phyloP scores from a whole-genome alignment of 805 yeast genomes.

The Myxozyma mucilagina region DNA sequence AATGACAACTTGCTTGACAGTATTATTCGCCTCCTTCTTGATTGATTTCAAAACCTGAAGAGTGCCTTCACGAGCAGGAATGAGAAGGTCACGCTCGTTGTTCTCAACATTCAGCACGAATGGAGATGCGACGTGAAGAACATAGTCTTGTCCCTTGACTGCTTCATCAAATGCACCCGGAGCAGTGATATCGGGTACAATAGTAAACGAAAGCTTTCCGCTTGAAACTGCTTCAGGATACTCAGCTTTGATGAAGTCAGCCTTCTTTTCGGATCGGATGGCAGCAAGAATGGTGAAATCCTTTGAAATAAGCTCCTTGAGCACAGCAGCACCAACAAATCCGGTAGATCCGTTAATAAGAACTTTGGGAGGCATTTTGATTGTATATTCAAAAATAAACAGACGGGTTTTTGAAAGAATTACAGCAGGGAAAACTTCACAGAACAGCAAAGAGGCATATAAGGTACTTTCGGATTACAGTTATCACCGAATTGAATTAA shows the following conservation, averaged over 20 bases:
- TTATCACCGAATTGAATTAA: too few species aligned
- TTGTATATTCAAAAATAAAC: too few species aligned
- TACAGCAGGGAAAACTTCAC: too few species aligned
- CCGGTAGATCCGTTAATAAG: constrained; percentile 54
- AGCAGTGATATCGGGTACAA: constrained; percentile 13
- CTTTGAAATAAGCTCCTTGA: constrained; percentile 43
- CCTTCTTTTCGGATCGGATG: constrained; percentile 47
- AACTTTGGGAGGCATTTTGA: constrained; percentile 34
- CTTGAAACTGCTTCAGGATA: constrained; percentile 35
- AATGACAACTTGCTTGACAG: constrained; percentile 48
- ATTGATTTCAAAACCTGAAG: constrained; percentile 46
- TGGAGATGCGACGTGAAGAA: constrained; percentile 13
- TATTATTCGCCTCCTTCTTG: constrained; percentile 39
- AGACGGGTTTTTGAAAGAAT: too few species aligned
- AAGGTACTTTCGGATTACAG: too few species aligned
- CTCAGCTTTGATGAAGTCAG: constrained; percentile 39
- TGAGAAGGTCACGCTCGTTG: constrained; percentile 44
- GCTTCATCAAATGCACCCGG: constrained; percentile 13
- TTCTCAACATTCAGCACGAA: constrained; percentile 34
- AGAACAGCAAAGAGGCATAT: too few species aligned
- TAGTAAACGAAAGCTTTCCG: not conserved
- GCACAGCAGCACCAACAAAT: constrained; percentile 50
- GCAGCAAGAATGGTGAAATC: constrained; percentile 50
- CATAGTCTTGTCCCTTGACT: constrained; percentile 3
- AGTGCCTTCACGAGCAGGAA: constrained; percentile 54